phyloP scores from a whole-genome alignment of 441 rosid genomes.

The Syzygium malaccense region DNA sequence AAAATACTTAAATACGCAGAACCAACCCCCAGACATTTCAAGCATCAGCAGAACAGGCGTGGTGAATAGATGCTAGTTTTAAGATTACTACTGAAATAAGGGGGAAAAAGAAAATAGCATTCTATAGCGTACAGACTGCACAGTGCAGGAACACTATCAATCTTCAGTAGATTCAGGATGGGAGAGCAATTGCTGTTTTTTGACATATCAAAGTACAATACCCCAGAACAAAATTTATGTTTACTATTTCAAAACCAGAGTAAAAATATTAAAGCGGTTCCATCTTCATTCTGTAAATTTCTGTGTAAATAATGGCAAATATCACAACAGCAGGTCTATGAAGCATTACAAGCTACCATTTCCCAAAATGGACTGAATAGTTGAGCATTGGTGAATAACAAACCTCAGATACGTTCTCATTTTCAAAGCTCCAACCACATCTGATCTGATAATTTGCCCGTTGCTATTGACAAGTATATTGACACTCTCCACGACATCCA shows the following conservation, averaged over 20 bases:
- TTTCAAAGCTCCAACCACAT: constrained; percentile 96
- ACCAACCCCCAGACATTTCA: neutral
- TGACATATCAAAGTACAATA: neutral
- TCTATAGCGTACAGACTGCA: neutral
- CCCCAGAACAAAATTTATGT: neutral
- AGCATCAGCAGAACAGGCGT: neutral
- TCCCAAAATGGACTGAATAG: neutral
- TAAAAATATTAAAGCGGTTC: neutral
- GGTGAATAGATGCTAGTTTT: neutral
- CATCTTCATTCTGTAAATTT: neutral
- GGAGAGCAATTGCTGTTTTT: neutral
- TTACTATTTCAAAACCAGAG: neutral
- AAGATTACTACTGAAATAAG: neutral
- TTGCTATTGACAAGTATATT: constrained; percentile 96
- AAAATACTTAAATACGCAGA: neutral
- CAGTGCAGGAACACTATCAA: neutral
- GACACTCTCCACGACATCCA: constrained; percentile 95
- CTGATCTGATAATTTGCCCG: constrained; percentile 93
- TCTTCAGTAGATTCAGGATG: neutral
- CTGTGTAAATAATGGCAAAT: neutral
- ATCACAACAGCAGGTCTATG: neutral
- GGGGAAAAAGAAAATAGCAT: neutral
- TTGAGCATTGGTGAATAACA: neutral
- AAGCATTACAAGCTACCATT: neutral
- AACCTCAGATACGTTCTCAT: constrained; percentile 97